Base-by-base conservation (phyloP, 257 asterid genomes). In the Craterostigma plantagineum region DNA sequence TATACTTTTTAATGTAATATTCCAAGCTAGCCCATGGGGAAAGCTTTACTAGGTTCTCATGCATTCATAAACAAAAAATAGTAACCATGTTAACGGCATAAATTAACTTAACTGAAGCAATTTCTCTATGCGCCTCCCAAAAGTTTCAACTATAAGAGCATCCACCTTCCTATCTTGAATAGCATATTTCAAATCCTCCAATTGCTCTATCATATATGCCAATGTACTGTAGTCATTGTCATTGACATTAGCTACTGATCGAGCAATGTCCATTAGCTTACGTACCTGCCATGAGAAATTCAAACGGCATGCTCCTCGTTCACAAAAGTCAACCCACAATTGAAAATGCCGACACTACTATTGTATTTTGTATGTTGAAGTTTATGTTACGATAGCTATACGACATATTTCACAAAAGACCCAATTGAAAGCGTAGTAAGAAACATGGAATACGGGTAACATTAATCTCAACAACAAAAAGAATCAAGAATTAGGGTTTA, bases 131-230 rank as follows among this genome's bases (percentile, higher is more conserved):
- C 99, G 91, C 51, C 92, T 72, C 54, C 99, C 99, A 48, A 90
- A 76, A 60, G 99, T 90, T 71, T 90, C 99, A 33, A 90, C 94
- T 45, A 83, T 75, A 55, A 90, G 95, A 54, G 94, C 99, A 69
- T 90, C 99, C 68, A 75, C 95, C 71, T 79, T 90, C 66, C 95
- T 72, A 57, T 79, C 94, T 51, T 77, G 71, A 57, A 90, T 83
- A 57, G 73, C 83, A 61, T 72, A 79, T 63, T 79, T 83, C 54
- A 90, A 76, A 57, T 90, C 95, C 30, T 79, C 95, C 59, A 79
- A 50, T 42, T 65, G 71, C 52, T 77, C 83, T 17, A 83, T 71
- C 86, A 90, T 74, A 57, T 60, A 74, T 52, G 79, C 91, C 75
- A 90, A 61, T 10, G 99, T 63, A 57, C 65, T 75, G 62, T 81